Percentiles rank a stretch among this genome's conserved stretches.
phyloP scores from a whole-genome alignment of 306 rosid genomes.

The Casuarina equisetifolia region DNA sequence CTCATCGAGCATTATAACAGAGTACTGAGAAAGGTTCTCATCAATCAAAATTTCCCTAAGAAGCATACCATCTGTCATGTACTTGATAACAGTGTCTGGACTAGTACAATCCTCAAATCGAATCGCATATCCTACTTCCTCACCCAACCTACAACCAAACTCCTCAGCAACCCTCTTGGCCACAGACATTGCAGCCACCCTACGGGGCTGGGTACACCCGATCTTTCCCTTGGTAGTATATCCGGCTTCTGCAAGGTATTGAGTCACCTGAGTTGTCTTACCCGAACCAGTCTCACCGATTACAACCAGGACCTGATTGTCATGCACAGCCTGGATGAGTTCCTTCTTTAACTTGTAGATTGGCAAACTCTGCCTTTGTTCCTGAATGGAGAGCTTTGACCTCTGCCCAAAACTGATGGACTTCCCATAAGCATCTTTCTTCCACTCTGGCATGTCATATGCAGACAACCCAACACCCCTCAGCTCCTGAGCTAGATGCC shows the following conservation, averaged over 20 bases:
- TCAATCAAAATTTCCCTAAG: slow-evolving; percentile 78
- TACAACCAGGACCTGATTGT: slow-evolving; percentile 76
- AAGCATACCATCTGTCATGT: slow-evolving; percentile 93
- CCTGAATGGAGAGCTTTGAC: slow-evolving; percentile 87
- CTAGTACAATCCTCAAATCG: slow-evolving; percentile 90
- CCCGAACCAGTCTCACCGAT: slow-evolving; percentile 95
- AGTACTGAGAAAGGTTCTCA: slow-evolving; percentile 70
- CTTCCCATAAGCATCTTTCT: slow-evolving; percentile 91
- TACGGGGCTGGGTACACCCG: slow-evolving; percentile 92
- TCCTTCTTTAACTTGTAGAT: slow-evolving; percentile 80
- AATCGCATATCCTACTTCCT: slow-evolving; percentile 90
- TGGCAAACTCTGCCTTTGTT: slow-evolving; percentile 78
- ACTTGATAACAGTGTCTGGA: slow-evolving; percentile 77
- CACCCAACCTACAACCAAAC: slow-evolving; percentile 82
- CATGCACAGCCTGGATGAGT: slow-evolving; percentile 76
- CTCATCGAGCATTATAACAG: slow-evolving; percentile 89
- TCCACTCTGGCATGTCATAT: slow-evolving; percentile 91
- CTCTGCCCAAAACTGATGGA: slow-evolving; percentile 81
- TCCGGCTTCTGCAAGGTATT: slow-evolving; percentile 87
- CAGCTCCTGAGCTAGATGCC: slow-evolving; percentile 90
- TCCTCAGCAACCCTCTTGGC: slow-evolving; percentile 94
- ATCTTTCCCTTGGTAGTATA: slow-evolving; percentile 74
- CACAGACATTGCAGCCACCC: slow-evolving; percentile 91
- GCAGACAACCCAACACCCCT: slow-evolving; percentile 92
- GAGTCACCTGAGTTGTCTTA: slow-evolving; percentile 91